Conservation (phyloP, 495 filamentous ascomycete genomes). For the Halenospora varia region DNA sequence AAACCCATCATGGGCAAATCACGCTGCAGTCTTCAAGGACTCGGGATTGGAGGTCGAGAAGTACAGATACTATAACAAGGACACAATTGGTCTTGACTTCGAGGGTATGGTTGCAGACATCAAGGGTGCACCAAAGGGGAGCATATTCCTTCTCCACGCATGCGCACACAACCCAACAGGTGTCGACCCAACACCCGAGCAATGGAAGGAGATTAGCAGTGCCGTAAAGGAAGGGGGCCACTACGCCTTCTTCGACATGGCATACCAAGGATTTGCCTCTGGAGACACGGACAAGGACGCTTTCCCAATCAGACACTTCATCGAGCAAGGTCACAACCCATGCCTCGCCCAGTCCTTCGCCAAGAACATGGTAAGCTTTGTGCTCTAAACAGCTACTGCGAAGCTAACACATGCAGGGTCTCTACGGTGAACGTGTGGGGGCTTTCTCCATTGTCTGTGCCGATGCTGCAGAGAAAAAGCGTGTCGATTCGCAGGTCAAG, state of each 20-base stretch:
- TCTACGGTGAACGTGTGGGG: slow-evolving; percentile 97
- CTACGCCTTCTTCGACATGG: slow-evolving; percentile 99
- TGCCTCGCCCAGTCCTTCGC: slow-evolving; percentile 92
- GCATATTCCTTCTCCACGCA: slow-evolving; percentile 89
- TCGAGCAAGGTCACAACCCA: slow-evolving; percentile 86
- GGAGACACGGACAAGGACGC: slow-evolving; percentile 90
- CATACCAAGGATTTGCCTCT: slow-evolving; percentile 96
- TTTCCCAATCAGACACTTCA: slow-evolving; percentile 87
- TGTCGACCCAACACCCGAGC: slow-evolving; percentile 86
- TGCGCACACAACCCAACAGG: slow-evolving; percentile 99
- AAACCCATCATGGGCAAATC: slow-evolving; percentile 96
- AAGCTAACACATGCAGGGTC: slow-evolving; percentile 51
- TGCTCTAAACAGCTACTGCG: neutral
- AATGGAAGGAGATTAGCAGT: slow-evolving; percentile 90
- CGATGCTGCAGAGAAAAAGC: slow-evolving; percentile 86
- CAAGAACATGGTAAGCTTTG: slow-evolving; percentile 89
- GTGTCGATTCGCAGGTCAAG: slow-evolving; percentile 96
- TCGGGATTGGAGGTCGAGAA: slow-evolving; percentile 83
- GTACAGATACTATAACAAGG: slow-evolving; percentile 98
- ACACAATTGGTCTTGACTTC: slow-evolving; percentile 96
- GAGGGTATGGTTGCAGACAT: slow-evolving; percentile 90
- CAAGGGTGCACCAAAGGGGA: slow-evolving; percentile 80
- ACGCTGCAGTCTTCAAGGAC: slow-evolving; percentile 93
- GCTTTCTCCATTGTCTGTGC: slow-evolving; percentile 91
- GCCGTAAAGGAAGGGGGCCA: slow-evolving; percentile 86